Evolutionary conservation across 2,329 filamentous ascomycete genomes (phyloP).

Genomic region (Microdochium nivale): DNA sequence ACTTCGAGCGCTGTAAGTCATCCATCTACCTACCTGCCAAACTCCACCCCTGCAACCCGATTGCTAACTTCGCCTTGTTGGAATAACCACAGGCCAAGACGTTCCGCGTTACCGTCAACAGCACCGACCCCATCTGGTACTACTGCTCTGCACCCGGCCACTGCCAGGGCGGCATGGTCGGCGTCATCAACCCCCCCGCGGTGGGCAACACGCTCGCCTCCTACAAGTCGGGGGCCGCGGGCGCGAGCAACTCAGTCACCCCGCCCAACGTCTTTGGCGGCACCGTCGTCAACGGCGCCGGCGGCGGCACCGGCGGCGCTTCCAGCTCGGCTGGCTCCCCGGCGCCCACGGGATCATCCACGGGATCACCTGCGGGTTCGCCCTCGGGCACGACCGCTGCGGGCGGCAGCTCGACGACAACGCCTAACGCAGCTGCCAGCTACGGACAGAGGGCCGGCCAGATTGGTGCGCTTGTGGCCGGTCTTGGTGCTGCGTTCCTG

Average conservation of each 20-base stretch:
- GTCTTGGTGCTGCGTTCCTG: background rate
- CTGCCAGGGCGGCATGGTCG: slow-evolving; percentile 53
- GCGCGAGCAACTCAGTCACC: background rate
- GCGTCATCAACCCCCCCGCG: slow-evolving; percentile 36
- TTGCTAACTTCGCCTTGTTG: background rate
- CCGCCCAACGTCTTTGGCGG: background rate
- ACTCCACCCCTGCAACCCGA: background rate
- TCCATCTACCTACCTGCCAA: too few species aligned
- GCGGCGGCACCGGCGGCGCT: background rate
- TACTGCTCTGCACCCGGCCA: slow-evolving; percentile 53
- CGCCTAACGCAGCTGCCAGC: background rate
- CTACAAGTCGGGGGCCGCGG: background rate
- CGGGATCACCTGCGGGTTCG: background rate
- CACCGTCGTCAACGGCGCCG: background rate
- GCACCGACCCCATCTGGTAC: slow-evolving; percentile 35
- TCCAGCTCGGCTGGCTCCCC: background rate
- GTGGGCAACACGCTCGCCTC: background rate
- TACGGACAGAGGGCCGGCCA: background rate
- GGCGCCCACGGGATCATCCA: background rate
- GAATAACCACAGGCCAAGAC: background rate
- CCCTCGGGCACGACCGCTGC: background rate
- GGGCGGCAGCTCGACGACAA: background rate
- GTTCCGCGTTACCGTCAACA: slow-evolving; percentile 11
- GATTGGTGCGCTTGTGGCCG: background rate
- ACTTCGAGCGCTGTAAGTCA: slow-evolving; percentile 3